Evolutionary conservation across 2,329 filamentous ascomycete species (phyloP).

Genomic region (Diaporthe ilicicola): DNA sequence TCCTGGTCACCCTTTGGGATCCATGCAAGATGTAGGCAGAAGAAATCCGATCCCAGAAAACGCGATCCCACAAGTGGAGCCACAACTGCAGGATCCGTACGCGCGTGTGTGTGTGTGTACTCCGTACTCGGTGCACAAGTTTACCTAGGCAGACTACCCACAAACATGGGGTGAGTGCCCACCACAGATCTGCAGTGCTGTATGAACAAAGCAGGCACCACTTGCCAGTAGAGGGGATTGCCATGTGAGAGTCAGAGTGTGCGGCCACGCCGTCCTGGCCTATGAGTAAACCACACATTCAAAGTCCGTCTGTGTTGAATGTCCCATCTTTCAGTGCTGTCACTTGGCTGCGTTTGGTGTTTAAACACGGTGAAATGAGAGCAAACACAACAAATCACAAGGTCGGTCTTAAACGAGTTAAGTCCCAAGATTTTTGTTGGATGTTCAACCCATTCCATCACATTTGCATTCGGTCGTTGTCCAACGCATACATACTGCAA

Average conservation of each 20-base stretch:
- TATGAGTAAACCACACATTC: background rate
- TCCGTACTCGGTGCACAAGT: too few species aligned
- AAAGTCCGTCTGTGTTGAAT: background rate
- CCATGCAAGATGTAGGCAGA: too few species aligned
- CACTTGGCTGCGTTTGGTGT: background rate
- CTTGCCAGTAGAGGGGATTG: background rate
- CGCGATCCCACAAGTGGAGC: constrained; percentile 6
- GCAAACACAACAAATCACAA: background rate
- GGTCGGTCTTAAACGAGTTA: background rate
- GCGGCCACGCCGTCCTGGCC: background rate
- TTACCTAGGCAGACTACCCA: too few species aligned
- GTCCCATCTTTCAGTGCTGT: background rate
- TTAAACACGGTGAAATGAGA: background rate
- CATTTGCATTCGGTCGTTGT: background rate
- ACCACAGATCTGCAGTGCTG: background rate
- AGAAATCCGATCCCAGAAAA: background rate
- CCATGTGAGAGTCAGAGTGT: background rate
- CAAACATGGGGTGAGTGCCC: background rate
- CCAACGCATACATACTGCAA: background rate
- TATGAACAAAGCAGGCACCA: background rate
- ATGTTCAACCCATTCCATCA: background rate
- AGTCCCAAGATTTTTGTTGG: background rate
- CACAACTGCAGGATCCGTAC: background rate
- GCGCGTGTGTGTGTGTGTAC: background rate
- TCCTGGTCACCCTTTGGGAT: too few species aligned